Evolutionary conservation across 495 filamentous ascomycete genomes (phyloP).

Genomic region (Neohortaea acidophila): DNA sequence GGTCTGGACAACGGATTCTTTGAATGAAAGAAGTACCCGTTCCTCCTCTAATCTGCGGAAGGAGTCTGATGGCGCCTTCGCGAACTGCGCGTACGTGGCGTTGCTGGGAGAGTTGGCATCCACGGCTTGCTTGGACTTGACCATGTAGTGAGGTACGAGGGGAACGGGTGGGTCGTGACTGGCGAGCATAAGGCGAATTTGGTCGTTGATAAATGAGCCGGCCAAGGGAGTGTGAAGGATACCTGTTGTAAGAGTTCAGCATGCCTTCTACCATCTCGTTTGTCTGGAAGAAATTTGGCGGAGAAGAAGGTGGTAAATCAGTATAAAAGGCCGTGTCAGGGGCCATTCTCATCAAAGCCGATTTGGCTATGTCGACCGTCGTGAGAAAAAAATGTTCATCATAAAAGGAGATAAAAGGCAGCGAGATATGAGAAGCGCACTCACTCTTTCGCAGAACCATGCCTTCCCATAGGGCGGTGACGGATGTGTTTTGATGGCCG

Average conservation of each 20-base stretch:
- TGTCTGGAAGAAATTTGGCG: neutral
- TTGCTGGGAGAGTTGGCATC: constrained; percentile 73
- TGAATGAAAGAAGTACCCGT: constrained; percentile 84
- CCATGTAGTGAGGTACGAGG: constrained; percentile 70
- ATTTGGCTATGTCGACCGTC: constrained; percentile 15
- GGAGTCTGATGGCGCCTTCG: constrained; percentile 46
- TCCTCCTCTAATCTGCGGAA: constrained; percentile 81
- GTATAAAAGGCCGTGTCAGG: constrained; percentile 10
- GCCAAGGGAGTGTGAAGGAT: constrained; percentile 70
- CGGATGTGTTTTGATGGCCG: constrained; percentile 76
- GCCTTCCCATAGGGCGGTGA: constrained; percentile 87
- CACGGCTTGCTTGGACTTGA: constrained; percentile 71
- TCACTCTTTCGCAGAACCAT: constrained; percentile 67
- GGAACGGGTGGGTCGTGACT: constrained; percentile 62
- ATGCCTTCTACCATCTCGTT: too few species aligned
- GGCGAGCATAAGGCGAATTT: constrained; percentile 67
- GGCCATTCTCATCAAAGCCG: constrained; percentile 15
- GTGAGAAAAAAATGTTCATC: constrained; percentile 14
- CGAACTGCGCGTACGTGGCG: constrained; percentile 51
- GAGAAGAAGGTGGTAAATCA: neutral
- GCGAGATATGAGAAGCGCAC: neutral
- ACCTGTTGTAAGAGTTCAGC: constrained; percentile 27
- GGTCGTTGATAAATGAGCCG: constrained; percentile 75
- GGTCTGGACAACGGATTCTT: constrained; percentile 87
- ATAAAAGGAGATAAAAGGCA: constrained; percentile 1